phyloP scores from a whole-genome alignment of 768 basidiomycete genomes.

The Agrocybe pediades region DNA sequence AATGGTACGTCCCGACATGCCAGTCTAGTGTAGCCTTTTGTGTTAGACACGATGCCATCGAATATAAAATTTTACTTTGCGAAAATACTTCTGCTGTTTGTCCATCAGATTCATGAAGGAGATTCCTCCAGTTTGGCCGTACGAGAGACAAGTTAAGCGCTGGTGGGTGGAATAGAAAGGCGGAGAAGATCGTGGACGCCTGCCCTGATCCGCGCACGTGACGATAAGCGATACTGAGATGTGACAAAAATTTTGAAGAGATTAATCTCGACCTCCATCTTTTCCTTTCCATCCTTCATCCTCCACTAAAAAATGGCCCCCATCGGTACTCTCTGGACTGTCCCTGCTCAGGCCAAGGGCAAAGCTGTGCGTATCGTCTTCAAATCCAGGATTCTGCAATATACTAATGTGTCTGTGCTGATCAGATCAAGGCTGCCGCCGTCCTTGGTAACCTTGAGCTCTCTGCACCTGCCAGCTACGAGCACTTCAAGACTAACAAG shows the following conservation, averaged over 20 bases:
- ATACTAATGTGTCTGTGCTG: background rate
- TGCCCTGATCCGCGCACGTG: slow-evolving; percentile 16
- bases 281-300: slow-evolving; percentile 11
- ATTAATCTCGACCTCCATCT: slow-evolving; percentile 19
- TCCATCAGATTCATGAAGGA: too few relatives aligned
- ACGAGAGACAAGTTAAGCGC: too few relatives aligned
- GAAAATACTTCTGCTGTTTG: too few relatives aligned
- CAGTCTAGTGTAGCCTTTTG: too few relatives aligned
- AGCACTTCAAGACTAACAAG: slow-evolving; percentile 67
- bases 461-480: slow-evolving; percentile 53
- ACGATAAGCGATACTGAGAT: slow-evolving; percentile 8
- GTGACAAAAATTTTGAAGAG: slow-evolving; percentile 13
- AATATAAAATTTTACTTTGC: too few relatives aligned
- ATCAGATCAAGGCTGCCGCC: slow-evolving; percentile 55
- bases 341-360: slow-evolving; percentile 39
- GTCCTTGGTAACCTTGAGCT: slow-evolving; percentile 62
- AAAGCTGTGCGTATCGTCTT: slow-evolving; percentile 49
- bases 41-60: too few relatives aligned
- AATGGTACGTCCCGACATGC: background rate
- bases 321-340: slow-evolving; percentile 66
- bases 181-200: too few relatives aligned
- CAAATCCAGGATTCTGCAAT: background rate
- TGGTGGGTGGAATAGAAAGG: too few relatives aligned
- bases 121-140: too few relatives aligned
- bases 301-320: slow-evolving; percentile 47